Conservation (phyloP, 176 grass and related monocot species). For the Bonia amplexicaulis region DNA sequence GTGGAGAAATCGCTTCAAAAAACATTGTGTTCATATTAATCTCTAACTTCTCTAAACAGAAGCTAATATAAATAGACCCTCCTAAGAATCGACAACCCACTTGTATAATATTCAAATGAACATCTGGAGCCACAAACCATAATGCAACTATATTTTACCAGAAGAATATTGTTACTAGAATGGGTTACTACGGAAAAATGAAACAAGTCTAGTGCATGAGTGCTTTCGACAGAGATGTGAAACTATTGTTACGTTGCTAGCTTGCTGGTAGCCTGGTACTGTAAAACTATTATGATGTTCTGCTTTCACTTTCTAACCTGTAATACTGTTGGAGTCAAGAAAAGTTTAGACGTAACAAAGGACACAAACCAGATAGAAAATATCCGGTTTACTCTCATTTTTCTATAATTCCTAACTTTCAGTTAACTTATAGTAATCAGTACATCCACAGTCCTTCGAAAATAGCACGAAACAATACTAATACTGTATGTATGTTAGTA, state of each 20-base stretch:
- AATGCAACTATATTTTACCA: background rate
- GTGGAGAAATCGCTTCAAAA: too few species aligned
- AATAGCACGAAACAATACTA: background rate
- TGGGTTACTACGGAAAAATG: background rate
- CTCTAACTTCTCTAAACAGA: too few species aligned
- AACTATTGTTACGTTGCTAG: background rate
- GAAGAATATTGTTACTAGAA: background rate
- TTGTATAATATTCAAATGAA: slow-evolving; percentile 4
- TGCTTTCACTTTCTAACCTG: background rate
- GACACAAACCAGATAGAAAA: slow-evolving; percentile 6
- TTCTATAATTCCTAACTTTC: background rate
- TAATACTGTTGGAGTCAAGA: background rate
- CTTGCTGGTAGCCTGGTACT: background rate
- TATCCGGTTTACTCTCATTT: background rate
- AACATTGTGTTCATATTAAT: too few species aligned
- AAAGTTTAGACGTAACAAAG: background rate
- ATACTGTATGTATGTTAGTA: too few species aligned
- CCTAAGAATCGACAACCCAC: background rate
- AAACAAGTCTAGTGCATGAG: background rate
- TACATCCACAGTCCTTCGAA: background rate
- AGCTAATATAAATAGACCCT: too few species aligned
- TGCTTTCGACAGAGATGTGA: slow-evolving; percentile 3
- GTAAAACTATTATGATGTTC: background rate
- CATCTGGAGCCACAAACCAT: background rate
- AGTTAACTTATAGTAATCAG: background rate